Evolutionary conservation across 495 filamentous ascomycete genomes (phyloP), one percentile per base, ranked within the genome.

Genomic region (Aspergillus nanangensis): DNA sequence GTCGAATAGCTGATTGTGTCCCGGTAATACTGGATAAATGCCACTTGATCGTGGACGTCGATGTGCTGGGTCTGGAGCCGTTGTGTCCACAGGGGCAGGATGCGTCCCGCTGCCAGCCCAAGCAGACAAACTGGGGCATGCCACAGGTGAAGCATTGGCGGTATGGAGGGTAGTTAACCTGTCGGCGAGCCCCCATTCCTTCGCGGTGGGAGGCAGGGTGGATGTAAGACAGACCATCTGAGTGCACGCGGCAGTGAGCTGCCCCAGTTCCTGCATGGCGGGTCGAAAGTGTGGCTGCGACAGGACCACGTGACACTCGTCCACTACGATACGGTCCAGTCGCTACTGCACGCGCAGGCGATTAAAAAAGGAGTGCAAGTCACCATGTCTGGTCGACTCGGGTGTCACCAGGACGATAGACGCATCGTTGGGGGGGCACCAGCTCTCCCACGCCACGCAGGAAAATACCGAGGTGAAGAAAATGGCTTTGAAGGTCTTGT

Each of bases 221-320:
- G 45, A 58, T 33, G 54, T 62, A 27, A 62, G 54, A 31, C 53
- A 55, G 3, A 62, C 44, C 32, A 62, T 44, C 38, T 53, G 41
- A 14, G 47, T 54, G 32, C 42, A 5, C 1, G 3, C 27, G 24
- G 18, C 1, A 1, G 18, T 22, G 7, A 41, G 38, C 20, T 41
- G 21, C 24, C 49, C 33, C 20, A 61, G 49, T 36, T 44, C n/a
- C 34, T 38, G 22, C 32, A 61, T 37, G 17, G 13, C 15, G 9
- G 24, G 33, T 17, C 52, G 45, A 21, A 50, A 61, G 7, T 35
- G 25, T 5, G 38, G 10, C 24, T 38, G 22, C 44, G 23, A n/a
- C n/a, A 57, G 56, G 23, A 61, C 40, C 3, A 57, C 35, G 44
- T 61, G 32, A 39, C 38, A 61, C 40, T 61, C 41, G 33, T 61